Conservation (phyloP, 371 early-diverging fungal species). For the Mortierella sp. region DNA sequence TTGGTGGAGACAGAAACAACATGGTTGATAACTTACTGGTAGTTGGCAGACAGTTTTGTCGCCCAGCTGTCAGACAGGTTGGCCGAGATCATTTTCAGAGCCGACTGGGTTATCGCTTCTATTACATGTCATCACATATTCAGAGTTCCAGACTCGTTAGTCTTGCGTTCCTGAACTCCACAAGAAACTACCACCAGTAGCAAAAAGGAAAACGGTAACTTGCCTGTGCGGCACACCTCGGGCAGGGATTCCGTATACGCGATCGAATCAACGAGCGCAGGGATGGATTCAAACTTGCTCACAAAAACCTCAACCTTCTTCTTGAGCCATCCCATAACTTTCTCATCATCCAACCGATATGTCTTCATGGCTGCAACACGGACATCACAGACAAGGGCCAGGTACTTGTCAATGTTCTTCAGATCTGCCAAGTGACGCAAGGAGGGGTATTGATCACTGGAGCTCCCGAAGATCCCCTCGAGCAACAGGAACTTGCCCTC, state of each 20-base stretch:
- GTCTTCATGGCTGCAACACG: conserved; percentile 17
- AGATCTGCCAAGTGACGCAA: conserved; percentile 34
- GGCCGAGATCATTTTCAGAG: conserved; percentile 33
- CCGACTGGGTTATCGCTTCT: conserved; percentile 47
- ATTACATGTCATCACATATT: not conserved
- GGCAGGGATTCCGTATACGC: conserved; percentile 51
- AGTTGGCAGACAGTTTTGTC: conserved; percentile 33
- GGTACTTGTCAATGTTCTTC: conserved; percentile 9
- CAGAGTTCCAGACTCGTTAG: not conserved
- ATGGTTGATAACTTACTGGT: conserved; percentile 20
- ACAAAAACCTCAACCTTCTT: conserved; percentile 36
- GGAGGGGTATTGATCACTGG: conserved; percentile 50
- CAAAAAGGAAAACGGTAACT: not conserved
- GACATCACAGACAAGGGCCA: conserved; percentile 38
- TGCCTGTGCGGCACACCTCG: conserved; percentile 33
- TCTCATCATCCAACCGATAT: conserved; percentile 32
- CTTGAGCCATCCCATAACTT: conserved; percentile 43
- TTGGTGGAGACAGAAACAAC: too few species aligned
- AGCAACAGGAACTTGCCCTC: conserved; percentile 40
- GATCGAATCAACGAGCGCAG: conserved; percentile 34
- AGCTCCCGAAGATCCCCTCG: conserved; percentile 34
- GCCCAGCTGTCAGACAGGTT: conserved; percentile 49
- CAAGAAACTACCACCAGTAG: not conserved
- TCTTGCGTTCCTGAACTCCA: not conserved
- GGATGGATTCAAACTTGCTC: conserved; percentile 22